Conservation (phyloP, 768 basidiomycete genomes). For the Auriscalpium vulgare region DNA sequence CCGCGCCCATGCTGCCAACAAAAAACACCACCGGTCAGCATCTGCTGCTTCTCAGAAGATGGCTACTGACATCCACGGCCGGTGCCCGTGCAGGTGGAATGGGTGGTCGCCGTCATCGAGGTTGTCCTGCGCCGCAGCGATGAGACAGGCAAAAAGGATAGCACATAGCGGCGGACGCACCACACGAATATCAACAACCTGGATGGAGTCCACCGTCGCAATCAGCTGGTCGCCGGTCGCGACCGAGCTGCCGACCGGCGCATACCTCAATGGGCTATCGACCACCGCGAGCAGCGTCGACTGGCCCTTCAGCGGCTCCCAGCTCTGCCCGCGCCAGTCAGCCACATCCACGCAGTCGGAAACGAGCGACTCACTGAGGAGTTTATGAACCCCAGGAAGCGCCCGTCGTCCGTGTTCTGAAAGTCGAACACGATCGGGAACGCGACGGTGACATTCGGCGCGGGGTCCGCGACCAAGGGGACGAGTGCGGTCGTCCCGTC, state of each 20-base stretch:
- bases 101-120: conserved; percentile 13
- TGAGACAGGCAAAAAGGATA: background rate
- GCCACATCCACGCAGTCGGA: background rate
- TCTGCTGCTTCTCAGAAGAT: background rate
- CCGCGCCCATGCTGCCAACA: conserved; percentile 6
- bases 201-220: conserved; percentile 9
- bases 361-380: background rate
- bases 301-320: conserved; percentile 4
- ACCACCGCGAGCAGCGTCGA: conserved; percentile 8
- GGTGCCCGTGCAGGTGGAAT: conserved; percentile 10
- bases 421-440: conserved; percentile 1
- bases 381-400: conserved; percentile 12
- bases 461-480: background rate
- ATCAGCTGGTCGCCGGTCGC: conserved; percentile 4
- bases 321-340: conserved; percentile 1
- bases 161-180: background rate
- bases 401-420: conserved; percentile 1
- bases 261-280: background rate
- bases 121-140: conserved; percentile 1
- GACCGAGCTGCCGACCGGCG: background rate
- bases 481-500: conserved; percentile 6
- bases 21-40: background rate
- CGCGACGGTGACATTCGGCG: conserved; percentile 4
- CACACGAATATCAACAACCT: conserved; percentile 7
- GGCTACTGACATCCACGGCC: conserved; percentile 7